phyloP scores from a whole-genome alignment of 2,329 filamentous ascomycete genomes.

The Ophiostoma sp. region DNA sequence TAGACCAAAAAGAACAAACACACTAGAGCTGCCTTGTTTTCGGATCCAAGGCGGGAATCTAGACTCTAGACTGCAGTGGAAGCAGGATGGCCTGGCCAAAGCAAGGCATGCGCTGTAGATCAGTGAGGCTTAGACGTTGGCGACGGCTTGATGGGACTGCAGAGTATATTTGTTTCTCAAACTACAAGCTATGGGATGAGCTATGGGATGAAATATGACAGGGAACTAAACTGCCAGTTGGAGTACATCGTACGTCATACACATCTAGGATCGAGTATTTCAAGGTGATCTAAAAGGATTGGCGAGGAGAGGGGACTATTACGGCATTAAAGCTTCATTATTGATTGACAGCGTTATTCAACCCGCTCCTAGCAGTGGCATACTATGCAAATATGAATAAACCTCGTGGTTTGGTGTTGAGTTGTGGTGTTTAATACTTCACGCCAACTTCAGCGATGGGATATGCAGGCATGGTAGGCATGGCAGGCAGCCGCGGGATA shows the following conservation, averaged over 20 bases:
- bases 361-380: too few species aligned
- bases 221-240: not conserved
- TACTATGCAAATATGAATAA: too few species aligned
- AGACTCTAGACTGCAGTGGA: not conserved
- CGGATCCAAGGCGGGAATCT: not conserved
- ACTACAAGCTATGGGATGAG: not conserved
- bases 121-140: conserved; percentile 14
- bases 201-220: not conserved
- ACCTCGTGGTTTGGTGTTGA: not conserved
- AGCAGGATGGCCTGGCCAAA: not conserved
- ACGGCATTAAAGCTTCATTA: not conserved
- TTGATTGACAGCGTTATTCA: too few species aligned
- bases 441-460: too few species aligned
- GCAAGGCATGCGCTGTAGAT: conserved; percentile 2
- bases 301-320: not conserved
- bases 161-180: too few species aligned
- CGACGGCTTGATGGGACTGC: not conserved
- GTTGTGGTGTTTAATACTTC: not conserved
- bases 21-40: conserved; percentile 7
- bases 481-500: not conserved
- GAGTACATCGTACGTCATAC: not conserved
- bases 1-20: too few species aligned
- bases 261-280: not conserved
- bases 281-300: not conserved
- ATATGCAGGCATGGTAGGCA: not conserved